These are phyloP conservation scores for Boletus patriciae DNA, from an alignment of 768 basidiomycete species.

Conservation along the genomic window DNA sequence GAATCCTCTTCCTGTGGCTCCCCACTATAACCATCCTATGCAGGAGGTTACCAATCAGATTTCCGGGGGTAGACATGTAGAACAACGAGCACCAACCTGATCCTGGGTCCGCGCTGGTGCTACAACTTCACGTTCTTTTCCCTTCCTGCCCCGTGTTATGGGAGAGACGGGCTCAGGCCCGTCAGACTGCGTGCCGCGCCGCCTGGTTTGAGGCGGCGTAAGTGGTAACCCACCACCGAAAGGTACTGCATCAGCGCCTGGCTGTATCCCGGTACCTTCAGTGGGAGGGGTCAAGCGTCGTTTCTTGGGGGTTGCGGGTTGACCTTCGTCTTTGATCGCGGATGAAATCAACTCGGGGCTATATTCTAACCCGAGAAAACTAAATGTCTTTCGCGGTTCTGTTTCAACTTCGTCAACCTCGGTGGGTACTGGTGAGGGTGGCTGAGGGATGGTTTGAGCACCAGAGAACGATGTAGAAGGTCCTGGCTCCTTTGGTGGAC, in stretches of 20 bases:
- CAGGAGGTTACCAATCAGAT: not conserved
- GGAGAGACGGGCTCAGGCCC: constrained; percentile 1
- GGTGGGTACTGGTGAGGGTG: constrained; percentile 29
- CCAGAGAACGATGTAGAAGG: not conserved
- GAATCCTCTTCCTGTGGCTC: constrained; percentile 13
- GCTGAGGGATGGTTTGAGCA: constrained; percentile 11
- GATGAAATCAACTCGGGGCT: constrained; percentile 11
- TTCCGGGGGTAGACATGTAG: not conserved
- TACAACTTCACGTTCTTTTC: constrained; percentile 26
- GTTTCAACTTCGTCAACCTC: constrained; percentile 24
- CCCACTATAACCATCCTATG: not conserved
- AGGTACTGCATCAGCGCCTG: not conserved
- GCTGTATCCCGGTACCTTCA: not conserved
- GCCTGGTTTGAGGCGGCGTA: constrained; percentile 32
- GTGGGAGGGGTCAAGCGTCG: constrained; percentile 9
- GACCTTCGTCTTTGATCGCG: constrained; percentile 13
- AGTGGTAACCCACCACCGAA: constrained; percentile 4
- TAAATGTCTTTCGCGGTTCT: constrained; percentile 14
- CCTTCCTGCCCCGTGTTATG: constrained; percentile 20
- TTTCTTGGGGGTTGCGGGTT: constrained; percentile 28
- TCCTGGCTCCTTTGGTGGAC: constrained; percentile 5
- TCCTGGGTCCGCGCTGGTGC: not conserved
- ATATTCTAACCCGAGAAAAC: constrained; percentile 26
- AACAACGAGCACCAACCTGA: constrained; percentile 15
- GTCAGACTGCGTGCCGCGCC: constrained; percentile 1